Evolutionary conservation across 345 rosid species (phyloP).

Genomic region (Arabidopsis suecica): DNA sequence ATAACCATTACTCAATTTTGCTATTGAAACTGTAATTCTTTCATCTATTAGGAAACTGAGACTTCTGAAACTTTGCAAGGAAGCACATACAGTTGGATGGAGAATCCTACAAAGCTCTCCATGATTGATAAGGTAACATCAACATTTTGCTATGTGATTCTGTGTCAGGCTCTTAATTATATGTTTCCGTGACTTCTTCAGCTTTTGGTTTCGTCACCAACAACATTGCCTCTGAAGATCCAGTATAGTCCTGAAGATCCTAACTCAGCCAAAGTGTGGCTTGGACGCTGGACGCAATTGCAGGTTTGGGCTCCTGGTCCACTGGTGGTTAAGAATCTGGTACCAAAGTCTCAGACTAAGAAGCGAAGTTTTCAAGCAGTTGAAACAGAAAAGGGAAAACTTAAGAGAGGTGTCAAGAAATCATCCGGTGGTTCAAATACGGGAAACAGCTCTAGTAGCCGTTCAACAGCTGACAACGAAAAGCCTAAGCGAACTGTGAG

Average conservation of each 20-base stretch:
- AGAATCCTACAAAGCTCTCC: constrained; percentile 53
- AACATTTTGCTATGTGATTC: not conserved
- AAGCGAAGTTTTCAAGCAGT: constrained; percentile 45
- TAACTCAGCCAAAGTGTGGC: constrained; percentile 71
- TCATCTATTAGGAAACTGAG: constrained; percentile 50
- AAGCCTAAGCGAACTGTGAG: constrained; percentile 58
- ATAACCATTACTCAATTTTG: not conserved
- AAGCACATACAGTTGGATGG: constrained; percentile 40
- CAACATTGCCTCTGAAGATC: constrained; percentile 52
- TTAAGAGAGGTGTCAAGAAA: constrained; percentile 57
- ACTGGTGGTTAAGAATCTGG: constrained; percentile 46
- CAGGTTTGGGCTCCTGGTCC: constrained; percentile 61
- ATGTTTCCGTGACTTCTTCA: constrained; percentile 43
- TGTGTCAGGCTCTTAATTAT: constrained; percentile 15
- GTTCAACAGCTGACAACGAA: constrained; percentile 47
- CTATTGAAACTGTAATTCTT: constrained; percentile 3
- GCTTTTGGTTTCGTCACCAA: constrained; percentile 64
- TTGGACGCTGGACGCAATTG: constrained; percentile 72
- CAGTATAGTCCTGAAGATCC: constrained; percentile 63
- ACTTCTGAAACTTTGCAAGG: constrained; percentile 42
- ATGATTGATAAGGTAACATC: constrained; percentile 62
- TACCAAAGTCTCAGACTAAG: constrained; percentile 48
- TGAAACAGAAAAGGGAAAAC: constrained; percentile 50
- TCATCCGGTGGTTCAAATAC: constrained; percentile 43
- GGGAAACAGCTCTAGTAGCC: constrained; percentile 50